phyloP scores from a whole-genome alignment of 441 rosid genomes.

The Melastoma candidum region DNA sequence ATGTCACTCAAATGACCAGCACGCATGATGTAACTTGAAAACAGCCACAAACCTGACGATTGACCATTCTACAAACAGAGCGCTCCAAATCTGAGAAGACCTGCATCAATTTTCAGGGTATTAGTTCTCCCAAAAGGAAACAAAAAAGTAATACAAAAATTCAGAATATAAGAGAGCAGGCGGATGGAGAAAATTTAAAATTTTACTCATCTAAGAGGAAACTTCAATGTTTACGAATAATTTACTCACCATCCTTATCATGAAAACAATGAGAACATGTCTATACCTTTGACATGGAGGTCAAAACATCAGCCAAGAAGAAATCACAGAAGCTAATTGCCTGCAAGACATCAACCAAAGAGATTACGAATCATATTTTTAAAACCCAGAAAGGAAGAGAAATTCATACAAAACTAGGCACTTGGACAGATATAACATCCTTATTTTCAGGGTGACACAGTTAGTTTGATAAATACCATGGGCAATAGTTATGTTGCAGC shows the following conservation, averaged over 20 bases:
- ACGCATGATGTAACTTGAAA: conserved; percentile 9
- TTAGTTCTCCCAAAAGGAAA: too few species aligned
- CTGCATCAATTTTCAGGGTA: conserved; percentile 26
- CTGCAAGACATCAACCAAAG: conserved; percentile 22
- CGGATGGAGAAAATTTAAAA: background rate
- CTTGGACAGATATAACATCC: too few species aligned
- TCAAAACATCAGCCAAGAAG: conserved; percentile 89
- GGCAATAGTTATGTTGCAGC: too few species aligned
- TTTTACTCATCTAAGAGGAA: background rate
- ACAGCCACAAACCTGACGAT: conserved; percentile 63
- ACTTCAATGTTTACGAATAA: background rate
- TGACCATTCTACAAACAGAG: conserved; percentile 91
- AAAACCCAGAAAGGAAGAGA: too few species aligned
- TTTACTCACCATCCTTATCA: background rate
- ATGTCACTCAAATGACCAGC: too few species aligned
- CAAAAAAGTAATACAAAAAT: too few species aligned
- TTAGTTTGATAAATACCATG: too few species aligned
- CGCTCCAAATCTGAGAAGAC: conserved; percentile 95
- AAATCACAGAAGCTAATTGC: conserved; percentile 85
- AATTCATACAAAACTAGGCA: too few species aligned
- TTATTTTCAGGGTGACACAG: too few species aligned
- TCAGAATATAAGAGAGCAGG: background rate
- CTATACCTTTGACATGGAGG: conserved; percentile 92
- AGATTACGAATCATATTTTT: too few species aligned
- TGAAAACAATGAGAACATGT: too few species aligned